Evolutionary conservation across 345 rosid species (phyloP).

Genomic region (Anacardium occidentale): DNA sequence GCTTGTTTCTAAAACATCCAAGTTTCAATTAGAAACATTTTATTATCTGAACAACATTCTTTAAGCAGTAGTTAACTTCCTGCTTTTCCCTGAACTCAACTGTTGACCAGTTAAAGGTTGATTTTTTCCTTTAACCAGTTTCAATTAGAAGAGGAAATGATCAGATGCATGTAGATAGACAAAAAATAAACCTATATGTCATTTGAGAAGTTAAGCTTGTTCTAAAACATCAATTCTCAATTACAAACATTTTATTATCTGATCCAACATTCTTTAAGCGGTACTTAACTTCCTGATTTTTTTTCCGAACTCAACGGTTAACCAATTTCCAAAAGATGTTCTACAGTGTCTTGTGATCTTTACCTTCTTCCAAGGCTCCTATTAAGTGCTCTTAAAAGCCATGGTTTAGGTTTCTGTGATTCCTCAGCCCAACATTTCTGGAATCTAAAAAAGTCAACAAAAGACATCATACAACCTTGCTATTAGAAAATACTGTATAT

Average conservation of each 20-base stretch:
- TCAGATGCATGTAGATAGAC: constrained; percentile 9
- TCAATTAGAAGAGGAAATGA: constrained; percentile 18
- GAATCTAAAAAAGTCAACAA: constrained; percentile 50
- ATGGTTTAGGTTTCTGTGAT: constrained; percentile 68
- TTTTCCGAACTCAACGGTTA: neutral
- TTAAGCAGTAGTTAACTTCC: neutral
- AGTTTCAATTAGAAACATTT: no score
- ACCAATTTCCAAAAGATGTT: neutral
- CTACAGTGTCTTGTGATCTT: constrained; percentile 3
- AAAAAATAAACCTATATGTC: no score
- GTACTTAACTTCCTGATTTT: neutral
- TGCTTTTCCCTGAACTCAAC: neutral
- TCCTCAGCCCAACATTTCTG: constrained; percentile 86
- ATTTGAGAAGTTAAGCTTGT: no score
- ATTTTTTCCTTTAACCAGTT: no score
- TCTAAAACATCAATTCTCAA: no score
- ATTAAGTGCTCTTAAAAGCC: constrained; percentile 85
- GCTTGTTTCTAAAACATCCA: no score
- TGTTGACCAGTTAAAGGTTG: neutral
- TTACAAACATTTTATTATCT: neutral
- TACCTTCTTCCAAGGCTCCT: constrained; percentile 94
- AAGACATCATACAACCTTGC: constrained; percentile 23
- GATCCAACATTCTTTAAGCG: neutral
- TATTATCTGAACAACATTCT: neutral
- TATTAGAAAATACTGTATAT: constrained; percentile 22